Base-by-base conservation (phyloP, 306 rosid species). In the Vigna angularis region DNA sequence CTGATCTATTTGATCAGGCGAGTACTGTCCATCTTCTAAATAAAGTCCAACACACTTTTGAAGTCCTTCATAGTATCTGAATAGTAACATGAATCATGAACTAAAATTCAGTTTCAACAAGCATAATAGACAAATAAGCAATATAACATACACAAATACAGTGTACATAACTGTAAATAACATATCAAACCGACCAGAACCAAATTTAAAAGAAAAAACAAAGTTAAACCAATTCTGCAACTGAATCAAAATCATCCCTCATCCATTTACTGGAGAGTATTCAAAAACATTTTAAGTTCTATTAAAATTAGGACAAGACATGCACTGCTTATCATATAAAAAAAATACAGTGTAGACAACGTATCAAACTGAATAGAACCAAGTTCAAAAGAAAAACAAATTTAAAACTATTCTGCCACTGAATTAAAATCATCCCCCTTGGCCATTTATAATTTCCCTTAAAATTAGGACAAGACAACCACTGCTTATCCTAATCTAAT, bases 11-110 rank as follows among this genome's bases (percentile, higher is more conserved):
- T 93, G 94, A 73, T 89, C 91, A 66, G 85, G 73, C 65, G 94
- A 85, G 86, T 85, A 91, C 73, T 81, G 89, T 40, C 83, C 91
- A 74, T 87, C 85, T 83, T 91, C 89, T 64, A 88, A 86, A 83
- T 83, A 82, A 70, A 95, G 87, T 76, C 98, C 96, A 73, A 88
- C 87, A 79, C 99, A 95, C 80, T 86, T 90, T 78, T 95, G 99
- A 72, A 95, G 92, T 83, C 99, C 99, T 84, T 93, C 93, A 80
- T 91, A 95, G 74, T 95, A 93, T 70, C 99, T 95, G 87, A 82
- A 74, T 42, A 26, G 52, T 24, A 49, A 47, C 34, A 71, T 34
- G 58, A 85, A 81, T 48, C 65, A 55, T 9, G 77, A 81, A 62
- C 75, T 36, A 65, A 42, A 40, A 48, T 61, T 68, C 51, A 80